Conservation (phyloP, 257 asterid genomes). For the Solanum bukasovii region DNA sequence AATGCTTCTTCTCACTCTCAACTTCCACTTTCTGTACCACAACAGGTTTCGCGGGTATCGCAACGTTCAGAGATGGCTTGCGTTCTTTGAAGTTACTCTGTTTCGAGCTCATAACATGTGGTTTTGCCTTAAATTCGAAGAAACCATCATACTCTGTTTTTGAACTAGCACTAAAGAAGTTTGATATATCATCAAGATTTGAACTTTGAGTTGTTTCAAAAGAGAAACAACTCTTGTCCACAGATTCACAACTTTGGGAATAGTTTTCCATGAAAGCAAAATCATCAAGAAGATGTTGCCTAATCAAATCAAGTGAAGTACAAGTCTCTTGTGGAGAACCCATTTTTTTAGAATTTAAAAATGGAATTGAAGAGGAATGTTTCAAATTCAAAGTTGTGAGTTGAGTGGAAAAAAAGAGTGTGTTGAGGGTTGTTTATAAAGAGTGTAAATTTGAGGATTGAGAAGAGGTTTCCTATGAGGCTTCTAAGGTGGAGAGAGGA, state of each 20-base stretch:
- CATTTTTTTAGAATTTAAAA: slow-evolving; percentile 3
- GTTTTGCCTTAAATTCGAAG: slow-evolving; percentile 31
- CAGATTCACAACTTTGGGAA: not conserved
- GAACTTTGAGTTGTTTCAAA: not conserved
- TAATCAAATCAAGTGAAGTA: slow-evolving; percentile 49
- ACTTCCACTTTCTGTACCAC: slow-evolving; percentile 1
- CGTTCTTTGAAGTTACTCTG: slow-evolving; percentile 14
- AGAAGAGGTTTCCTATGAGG: slow-evolving; percentile 21
- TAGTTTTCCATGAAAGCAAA: too few relatives aligned
- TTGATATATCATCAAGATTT: not conserved
- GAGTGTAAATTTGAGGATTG: not conserved
- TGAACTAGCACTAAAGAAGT: not conserved
- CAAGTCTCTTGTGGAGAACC: slow-evolving; percentile 38
- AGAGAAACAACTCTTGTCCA: not conserved
- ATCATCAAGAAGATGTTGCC: slow-evolving; percentile 65
- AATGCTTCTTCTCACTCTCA: slow-evolving; percentile 21
- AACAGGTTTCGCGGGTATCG: slow-evolving; percentile 24
- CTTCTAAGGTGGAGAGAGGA: slow-evolving; percentile 29
- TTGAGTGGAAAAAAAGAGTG: slow-evolving; percentile 31
- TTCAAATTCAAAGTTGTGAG: not conserved
- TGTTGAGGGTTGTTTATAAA: slow-evolving; percentile 17
- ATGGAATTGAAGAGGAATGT: too few relatives aligned
- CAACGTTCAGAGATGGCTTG: slow-evolving; percentile 59
- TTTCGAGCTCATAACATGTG: not conserved
- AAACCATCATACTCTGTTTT: not conserved